Evolutionary conservation across 1,284 basidiomycete genomes (phyloP).

Genomic region (Microbotryomycetes sp.): DNA sequence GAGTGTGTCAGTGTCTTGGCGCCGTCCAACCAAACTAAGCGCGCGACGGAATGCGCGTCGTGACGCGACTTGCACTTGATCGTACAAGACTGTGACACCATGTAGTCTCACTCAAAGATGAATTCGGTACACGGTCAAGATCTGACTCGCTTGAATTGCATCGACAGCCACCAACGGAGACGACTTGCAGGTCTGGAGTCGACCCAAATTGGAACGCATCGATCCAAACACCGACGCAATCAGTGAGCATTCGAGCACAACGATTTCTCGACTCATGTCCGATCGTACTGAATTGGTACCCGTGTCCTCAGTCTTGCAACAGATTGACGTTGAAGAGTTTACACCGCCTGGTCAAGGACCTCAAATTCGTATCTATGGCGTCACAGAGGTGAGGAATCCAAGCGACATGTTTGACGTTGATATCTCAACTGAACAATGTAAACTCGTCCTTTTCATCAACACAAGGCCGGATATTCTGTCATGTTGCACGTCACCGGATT

Average conservation of each 20-base stretch:
- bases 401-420: neutral
- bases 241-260: slow-evolving; percentile 41
- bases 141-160: too few species aligned
- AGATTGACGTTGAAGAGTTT: slow-evolving; percentile 81
- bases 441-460: neutral
- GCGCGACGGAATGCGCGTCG: too few species aligned
- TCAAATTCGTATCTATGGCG: slow-evolving; percentile 73
- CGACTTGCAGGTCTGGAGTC: slow-evolving; percentile 57
- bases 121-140: too few species aligned
- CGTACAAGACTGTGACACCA: too few species aligned
- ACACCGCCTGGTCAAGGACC: slow-evolving; percentile 52
- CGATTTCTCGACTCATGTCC: neutral
- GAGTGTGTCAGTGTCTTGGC: slow-evolving; percentile 8
- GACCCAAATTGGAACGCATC: slow-evolving; percentile 57
- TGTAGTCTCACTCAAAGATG: too few species aligned
- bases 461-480: slow-evolving; percentile 74
- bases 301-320: slow-evolving; percentile 60
- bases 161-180: slow-evolving; percentile 21
- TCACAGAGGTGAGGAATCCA: slow-evolving; percentile 59
- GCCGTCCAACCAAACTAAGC: too few species aligned
- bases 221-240: slow-evolving; percentile 60
- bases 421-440: neutral
- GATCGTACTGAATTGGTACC: too few species aligned
- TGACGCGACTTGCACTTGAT: too few species aligned
- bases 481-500: slow-evolving; percentile 73